Conservation (phyloP, 1,284 basidiomycete species). For the Leccinum angustisporum region DNA sequence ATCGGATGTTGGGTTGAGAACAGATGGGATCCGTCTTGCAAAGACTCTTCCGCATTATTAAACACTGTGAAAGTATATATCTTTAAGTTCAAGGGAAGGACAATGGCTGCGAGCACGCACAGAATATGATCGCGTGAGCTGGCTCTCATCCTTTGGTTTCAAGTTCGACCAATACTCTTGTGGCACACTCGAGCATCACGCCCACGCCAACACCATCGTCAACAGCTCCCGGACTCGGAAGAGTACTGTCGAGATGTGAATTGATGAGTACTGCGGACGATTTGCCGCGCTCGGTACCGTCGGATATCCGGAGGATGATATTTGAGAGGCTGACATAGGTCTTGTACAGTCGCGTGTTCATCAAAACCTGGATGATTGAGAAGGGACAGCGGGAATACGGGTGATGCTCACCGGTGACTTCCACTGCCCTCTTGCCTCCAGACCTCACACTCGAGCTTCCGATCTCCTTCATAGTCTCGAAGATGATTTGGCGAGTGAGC, state of each 20-base stretch:
- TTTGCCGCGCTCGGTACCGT: slow-evolving; percentile 73
- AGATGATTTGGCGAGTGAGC: no score
- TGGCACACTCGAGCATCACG: slow-evolving; percentile 84
- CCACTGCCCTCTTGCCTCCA: slow-evolving; percentile 87
- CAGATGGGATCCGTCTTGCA: slow-evolving; percentile 95
- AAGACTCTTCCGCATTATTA: slow-evolving; percentile 91
- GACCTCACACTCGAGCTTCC: slow-evolving; percentile 80
- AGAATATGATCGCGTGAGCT: slow-evolving; percentile 80
- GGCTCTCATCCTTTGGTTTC: slow-evolving; percentile 73
- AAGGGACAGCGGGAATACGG: slow-evolving; percentile 3
- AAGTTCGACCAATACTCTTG: slow-evolving; percentile 68
- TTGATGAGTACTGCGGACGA: slow-evolving; percentile 87
- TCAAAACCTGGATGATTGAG: slow-evolving; percentile 60
- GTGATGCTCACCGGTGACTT: slow-evolving; percentile 66
- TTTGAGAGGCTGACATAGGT: slow-evolving; percentile 88
- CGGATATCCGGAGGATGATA: slow-evolving; percentile 85
- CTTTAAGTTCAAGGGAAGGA: not conserved
- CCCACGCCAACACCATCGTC: slow-evolving; percentile 89
- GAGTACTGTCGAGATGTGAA: slow-evolving; percentile 84
- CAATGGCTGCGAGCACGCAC: slow-evolving; percentile 44
- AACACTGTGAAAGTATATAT: slow-evolving; percentile 60
- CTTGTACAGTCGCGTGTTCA: slow-evolving; percentile 85
- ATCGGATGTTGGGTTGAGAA: slow-evolving; percentile 86
- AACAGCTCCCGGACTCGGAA: slow-evolving; percentile 82
- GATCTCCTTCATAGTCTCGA: slow-evolving; percentile 31